Evolutionary conservation across 768 basidiomycete genomes (phyloP), one percentile per base, ranked within the genome.

Genomic region (Boletus vinaceobasis): DNA sequence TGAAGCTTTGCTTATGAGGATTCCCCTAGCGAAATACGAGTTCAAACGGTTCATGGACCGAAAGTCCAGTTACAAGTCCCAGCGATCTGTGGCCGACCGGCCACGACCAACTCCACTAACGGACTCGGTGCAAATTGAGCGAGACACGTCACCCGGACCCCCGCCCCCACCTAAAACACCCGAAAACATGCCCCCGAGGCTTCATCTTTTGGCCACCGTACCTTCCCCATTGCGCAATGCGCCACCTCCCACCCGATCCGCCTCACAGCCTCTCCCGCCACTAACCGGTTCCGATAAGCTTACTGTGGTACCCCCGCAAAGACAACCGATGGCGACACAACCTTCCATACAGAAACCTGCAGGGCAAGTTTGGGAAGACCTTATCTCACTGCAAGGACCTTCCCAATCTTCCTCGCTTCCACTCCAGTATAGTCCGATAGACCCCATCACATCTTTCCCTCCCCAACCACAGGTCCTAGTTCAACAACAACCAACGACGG

Each of bases 21-120:
- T 27, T 26, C n/a, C 44, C 53, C n/a, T 60, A 90, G 90, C 82
- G 7, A 92, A 92, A 68, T 92, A 92, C 57, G 83, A 94, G 63
- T 87, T 83, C 68, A 87, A 82, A 67, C 78, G 80, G 23, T 93
- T 87, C 71, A 63, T 86, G 32, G 73, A 79, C 60, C 78, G 73
- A 59, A 74, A 72, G 44, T 73, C 78, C 21, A 74, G 38, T 15
- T 10, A 23, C 23, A 26, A 79, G 11, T 43, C 50, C 8, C 62
- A 37, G 26, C 77, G 78, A 55, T 68, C 79, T 19, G 76, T 74
- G 10, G 43, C 52, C 10, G 75, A 79, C 35, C 73, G 79, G 31
- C 35, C 58, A 17, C 52, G 52, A 13, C 58, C 71, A 7, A 57
- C 64, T 14, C 56, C 61, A 7, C 33, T 53, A n/a, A 49, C 55